Base-by-base conservation (phyloP, 139 green algal species). In the Closterium sp. region DNA sequence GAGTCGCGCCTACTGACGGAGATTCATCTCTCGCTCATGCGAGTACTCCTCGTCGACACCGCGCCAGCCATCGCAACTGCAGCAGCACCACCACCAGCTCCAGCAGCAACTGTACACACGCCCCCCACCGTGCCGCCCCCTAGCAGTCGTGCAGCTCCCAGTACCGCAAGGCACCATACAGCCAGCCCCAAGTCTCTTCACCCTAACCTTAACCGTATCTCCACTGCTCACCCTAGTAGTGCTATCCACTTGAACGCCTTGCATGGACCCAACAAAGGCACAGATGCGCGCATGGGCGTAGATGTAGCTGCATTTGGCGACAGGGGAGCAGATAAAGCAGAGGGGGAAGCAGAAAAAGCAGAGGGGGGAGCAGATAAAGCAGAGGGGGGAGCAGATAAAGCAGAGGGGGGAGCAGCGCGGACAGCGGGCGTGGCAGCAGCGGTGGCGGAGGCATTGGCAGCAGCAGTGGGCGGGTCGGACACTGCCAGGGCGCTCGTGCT, bases 391-490 rank as follows among this genome's bases (percentile, higher is more conserved):
- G n/a, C n/a, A n/a, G n/a, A n/a, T n/a, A n/a, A n/a, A 22, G 62
- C 17, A 6, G 62, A 7, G 17, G 62, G 62, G 19, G 62, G 62
- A 27, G 62, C 62, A 79, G 62, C 17, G 19, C 62, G 62, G 62
- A 79, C 19, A 24, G 62, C 62, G 19, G 62, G 62, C 62, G 17
- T 79, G 62, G 62, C 62, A 79, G 62, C 62, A 79, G 17, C 17
- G 17, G 62, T 79, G 62, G 62, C 62, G 62, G 62, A 79, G 17
- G 62, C 62, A 4, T 9, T 79, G 62, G 62, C 62, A 24, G 62
- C 62, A 95, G 97, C 98, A 94, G 96, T 97, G 91, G 93, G 94
- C n/a, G 95, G 97, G 90, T 95, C 94, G 3, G 94, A 62, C 27
- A 93, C 94, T 7, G 92, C 88, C 9, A 85, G 95, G 70, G 90